Evolutionary conservation across 2,329 filamentous ascomycete genomes (phyloP).

Genomic region (Talaromyces sp.): DNA sequence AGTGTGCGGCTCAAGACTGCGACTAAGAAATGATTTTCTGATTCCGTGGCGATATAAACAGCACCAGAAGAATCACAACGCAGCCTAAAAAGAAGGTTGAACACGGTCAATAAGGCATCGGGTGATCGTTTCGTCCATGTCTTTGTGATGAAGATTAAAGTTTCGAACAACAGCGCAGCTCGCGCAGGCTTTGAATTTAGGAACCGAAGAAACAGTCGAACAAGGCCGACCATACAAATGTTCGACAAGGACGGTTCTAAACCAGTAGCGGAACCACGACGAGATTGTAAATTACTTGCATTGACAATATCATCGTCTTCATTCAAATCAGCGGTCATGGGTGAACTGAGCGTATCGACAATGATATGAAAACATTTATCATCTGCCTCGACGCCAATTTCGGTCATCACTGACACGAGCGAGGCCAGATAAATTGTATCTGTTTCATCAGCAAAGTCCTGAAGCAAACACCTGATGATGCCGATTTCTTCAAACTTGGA

Average conservation of each 20-base stretch:
- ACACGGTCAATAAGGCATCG: slow-evolving; percentile 66
- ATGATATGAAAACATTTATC: slow-evolving; percentile 27
- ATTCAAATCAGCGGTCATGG: slow-evolving; percentile 29
- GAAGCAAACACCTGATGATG: slow-evolving; percentile 27
- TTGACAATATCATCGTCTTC: slow-evolving; percentile 24
- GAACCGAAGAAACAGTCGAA: slow-evolving; percentile 69
- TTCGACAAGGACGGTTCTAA: slow-evolving; percentile 44
- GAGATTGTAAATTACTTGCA: slow-evolving; percentile 17
- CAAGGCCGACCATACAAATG: slow-evolving; percentile 65
- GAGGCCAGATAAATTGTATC: slow-evolving; percentile 34
- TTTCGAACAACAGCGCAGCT: slow-evolving; percentile 56
- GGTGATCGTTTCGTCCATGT: slow-evolving; percentile 55
- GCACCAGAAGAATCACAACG: slow-evolving; percentile 75
- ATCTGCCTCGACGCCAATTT: slow-evolving; percentile 25
- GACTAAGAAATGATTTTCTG: slow-evolving; percentile 70
- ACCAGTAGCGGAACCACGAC: slow-evolving; percentile 25
- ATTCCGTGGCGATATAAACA: slow-evolving; percentile 64
- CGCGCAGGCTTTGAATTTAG: slow-evolving; percentile 64
- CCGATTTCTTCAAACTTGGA: slow-evolving; percentile 27
- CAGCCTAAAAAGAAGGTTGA: slow-evolving; percentile 75
- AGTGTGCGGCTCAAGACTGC: slow-evolving; percentile 62
- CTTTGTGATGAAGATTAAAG: slow-evolving; percentile 59
- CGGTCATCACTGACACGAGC: slow-evolving; percentile 34
- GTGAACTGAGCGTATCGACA: slow-evolving; percentile 27
- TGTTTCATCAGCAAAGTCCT: slow-evolving; percentile 31